These are phyloP conservation scores for Madurella fahalii DNA, from an alignment of 2,329 filamentous ascomycete species.

Conservation along the genomic window DNA sequence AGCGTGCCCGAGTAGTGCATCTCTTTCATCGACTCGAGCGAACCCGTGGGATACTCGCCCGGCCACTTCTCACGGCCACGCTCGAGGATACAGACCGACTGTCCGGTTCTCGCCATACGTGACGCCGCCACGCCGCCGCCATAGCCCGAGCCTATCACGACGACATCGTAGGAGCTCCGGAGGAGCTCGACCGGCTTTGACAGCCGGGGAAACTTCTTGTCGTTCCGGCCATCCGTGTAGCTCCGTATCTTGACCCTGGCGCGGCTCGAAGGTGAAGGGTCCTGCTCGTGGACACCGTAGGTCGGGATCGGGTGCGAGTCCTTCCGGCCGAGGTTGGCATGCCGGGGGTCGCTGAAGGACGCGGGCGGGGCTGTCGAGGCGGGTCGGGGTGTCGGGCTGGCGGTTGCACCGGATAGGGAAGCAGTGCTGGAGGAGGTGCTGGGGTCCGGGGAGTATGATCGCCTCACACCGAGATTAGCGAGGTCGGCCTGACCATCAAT, in stretches of 20 bases:
- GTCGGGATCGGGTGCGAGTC: conserved; percentile 28
- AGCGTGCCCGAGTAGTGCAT: conserved; percentile 55
- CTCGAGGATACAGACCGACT: conserved; percentile 62
- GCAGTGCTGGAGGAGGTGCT: conserved; percentile 1
- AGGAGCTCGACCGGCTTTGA: conserved; percentile 56
- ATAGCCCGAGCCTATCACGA: conserved; percentile 67
- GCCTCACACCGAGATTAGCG: not conserved
- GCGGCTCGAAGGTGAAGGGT: conserved; percentile 32
- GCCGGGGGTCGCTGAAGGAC: conserved; percentile 9
- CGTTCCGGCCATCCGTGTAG: conserved; percentile 28
- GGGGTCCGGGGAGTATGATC: conserved; percentile 7
- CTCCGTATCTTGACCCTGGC: conserved; percentile 28
- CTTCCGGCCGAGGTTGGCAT: not conserved
- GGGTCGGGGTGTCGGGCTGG: not conserved
- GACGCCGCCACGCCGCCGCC: conserved; percentile 63
- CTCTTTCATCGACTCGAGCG: conserved; percentile 45
- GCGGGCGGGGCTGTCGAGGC: conserved; percentile 5
- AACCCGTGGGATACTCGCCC: conserved; percentile 56
- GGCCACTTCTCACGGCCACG: conserved; percentile 62
- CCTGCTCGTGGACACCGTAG: conserved; percentile 32
- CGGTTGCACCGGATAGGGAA: not conserved
- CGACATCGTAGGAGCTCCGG: conserved; percentile 56
- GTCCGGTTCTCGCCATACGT: conserved; percentile 56
- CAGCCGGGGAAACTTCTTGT: conserved; percentile 46
- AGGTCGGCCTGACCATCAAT: not conserved